Conservation (phyloP, 2,329 filamentous ascomycete genomes). For the Calonectria henricotiae region DNA sequence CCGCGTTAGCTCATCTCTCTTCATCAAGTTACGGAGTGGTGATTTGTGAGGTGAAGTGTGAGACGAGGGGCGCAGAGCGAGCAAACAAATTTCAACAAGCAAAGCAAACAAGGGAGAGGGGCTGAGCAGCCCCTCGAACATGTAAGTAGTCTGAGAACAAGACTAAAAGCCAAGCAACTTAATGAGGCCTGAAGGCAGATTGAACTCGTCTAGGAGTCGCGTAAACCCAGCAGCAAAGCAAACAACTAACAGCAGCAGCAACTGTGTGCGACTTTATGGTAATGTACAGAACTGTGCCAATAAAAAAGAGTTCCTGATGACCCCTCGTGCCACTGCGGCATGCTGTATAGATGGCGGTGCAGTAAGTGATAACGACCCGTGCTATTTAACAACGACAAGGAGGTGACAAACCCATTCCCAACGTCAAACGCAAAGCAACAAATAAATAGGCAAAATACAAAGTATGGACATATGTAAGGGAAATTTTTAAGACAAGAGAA, state of each 20-base stretch:
- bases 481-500: slow-evolving; percentile 45
- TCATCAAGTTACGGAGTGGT: slow-evolving; percentile 39
- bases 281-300: slow-evolving; percentile 71
- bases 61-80: slow-evolving; percentile 31
- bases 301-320: slow-evolving; percentile 59
- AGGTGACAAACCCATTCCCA: slow-evolving; percentile 56
- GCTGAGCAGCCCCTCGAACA: slow-evolving; percentile 24
- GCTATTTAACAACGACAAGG: slow-evolving; percentile 53
- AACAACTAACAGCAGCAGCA: slow-evolving; percentile 61
- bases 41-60: slow-evolving; percentile 31
- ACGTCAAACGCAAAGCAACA: slow-evolving; percentile 47
- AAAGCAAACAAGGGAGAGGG: slow-evolving; percentile 39
- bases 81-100: slow-evolving; percentile 33
- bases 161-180: slow-evolving; percentile 53
- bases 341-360: slow-evolving; percentile 52
- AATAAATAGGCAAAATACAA: slow-evolving; percentile 48
- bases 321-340: slow-evolving; percentile 57
- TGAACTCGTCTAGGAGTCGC: slow-evolving; percentile 59
- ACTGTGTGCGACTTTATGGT: slow-evolving; percentile 66
- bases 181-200: slow-evolving; percentile 56
- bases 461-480: slow-evolving; percentile 49
- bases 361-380: slow-evolving; percentile 51
- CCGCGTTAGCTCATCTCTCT: slow-evolving; percentile 52
- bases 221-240: slow-evolving; percentile 56
- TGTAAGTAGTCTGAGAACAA: slow-evolving; percentile 40